Evolutionary conservation across 495 filamentous ascomycete species (phyloP).

Genomic region (Neurospora sublineolata): DNA sequence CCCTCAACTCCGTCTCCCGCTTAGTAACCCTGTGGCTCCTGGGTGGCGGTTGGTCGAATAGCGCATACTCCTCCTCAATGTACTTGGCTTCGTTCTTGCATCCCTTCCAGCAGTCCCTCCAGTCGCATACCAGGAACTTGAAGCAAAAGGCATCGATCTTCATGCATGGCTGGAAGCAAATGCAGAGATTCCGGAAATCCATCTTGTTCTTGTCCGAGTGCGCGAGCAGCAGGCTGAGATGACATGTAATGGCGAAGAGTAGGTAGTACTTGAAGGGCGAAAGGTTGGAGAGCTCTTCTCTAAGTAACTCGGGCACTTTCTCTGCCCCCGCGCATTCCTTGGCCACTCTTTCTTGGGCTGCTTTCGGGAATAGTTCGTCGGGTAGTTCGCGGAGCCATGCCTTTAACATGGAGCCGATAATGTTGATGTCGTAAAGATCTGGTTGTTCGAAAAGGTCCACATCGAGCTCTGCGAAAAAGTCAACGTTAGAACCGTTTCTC

Average conservation of each 20-base stretch:
- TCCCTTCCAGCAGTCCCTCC: constrained; percentile 89
- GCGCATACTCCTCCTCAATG: constrained; percentile 58
- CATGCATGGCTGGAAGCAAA: constrained; percentile 91
- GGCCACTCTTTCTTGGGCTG: constrained; percentile 60
- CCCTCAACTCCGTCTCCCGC: not conserved
- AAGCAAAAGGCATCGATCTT: constrained; percentile 86
- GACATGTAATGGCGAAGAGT: constrained; percentile 88
- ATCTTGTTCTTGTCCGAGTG: constrained; percentile 88
- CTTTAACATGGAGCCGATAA: constrained; percentile 84
- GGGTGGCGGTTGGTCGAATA: constrained; percentile 43
- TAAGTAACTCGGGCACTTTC: constrained; percentile 64
- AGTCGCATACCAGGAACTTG: constrained; percentile 81
- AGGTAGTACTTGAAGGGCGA: constrained; percentile 93
- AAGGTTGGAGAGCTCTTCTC: constrained; percentile 80
- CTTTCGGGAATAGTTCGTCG: constrained; percentile 78
- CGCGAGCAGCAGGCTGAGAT: constrained; percentile 74
- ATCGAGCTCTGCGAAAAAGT: constrained; percentile 49
- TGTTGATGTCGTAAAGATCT: constrained; percentile 88
- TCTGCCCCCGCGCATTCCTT: constrained; percentile 63
- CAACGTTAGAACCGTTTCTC: constrained; percentile 17
- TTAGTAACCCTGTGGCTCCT: constrained; percentile 11
- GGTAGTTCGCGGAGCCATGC: constrained; percentile 89
- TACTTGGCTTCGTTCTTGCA: constrained; percentile 82
- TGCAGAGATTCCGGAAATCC: constrained; percentile 83
- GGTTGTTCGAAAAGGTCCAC: constrained; percentile 73